phyloP scores from a whole-genome alignment of 2,329 filamentous ascomycete species.

The Claviceps purpurea region DNA sequence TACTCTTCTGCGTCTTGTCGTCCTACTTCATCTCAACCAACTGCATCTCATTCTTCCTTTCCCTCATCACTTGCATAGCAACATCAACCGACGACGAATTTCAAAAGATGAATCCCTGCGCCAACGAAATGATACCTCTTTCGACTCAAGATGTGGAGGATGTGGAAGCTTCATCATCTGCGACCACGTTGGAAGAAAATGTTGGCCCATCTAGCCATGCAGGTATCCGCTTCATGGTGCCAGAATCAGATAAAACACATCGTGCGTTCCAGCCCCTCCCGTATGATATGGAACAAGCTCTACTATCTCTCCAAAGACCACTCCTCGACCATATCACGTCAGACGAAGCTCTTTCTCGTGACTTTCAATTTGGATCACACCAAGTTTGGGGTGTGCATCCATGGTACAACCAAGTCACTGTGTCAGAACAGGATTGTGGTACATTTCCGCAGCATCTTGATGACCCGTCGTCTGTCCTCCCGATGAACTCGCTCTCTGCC shows the following conservation, averaged over 20 bases:
- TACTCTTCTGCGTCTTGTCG: background rate
- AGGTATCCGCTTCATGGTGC: background rate
- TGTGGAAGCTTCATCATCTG: conserved; percentile 1
- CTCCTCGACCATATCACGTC: background rate
- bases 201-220: background rate
- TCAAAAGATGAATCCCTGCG: conserved; percentile 5
- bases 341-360: background rate
- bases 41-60: background rate
- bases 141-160: background rate
- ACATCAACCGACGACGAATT: background rate
- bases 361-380: background rate
- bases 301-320: background rate
- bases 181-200: background rate
- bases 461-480: background rate
- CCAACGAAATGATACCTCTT: conserved; percentile 4
- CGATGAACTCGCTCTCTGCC: background rate
- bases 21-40: background rate
- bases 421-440: conserved; percentile 4
- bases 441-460: conserved; percentile 2
- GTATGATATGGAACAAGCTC: background rate
- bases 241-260: background rate
- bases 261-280: background rate
- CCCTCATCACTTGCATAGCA: background rate
- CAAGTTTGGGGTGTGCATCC: conserved; percentile 2
- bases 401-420: conserved; percentile 3